Base-by-base conservation (phyloP, 768 basidiomycete species). In the Trametes cingulata region DNA sequence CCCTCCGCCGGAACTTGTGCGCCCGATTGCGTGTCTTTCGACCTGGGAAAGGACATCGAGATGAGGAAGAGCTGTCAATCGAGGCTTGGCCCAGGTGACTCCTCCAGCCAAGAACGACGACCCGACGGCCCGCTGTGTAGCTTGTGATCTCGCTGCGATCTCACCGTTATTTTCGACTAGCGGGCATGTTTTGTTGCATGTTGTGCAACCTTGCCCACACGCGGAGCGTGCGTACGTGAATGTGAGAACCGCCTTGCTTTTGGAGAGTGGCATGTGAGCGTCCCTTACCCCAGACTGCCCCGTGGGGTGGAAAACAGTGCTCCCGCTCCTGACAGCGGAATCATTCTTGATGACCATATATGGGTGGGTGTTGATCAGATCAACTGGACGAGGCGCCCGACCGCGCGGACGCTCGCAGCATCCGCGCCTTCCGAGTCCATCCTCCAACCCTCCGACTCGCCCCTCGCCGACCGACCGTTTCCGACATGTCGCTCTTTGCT, bases 301-400 rank as follows among this genome's bases (percentile, higher is more conserved):
- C 56, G 56, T 49, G 58, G 51, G 58, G 50, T 37, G 50, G 19
- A 46, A 25, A 59, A 59, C 58, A 22, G 52, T 59, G 35, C 10
- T 33, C 25, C 56, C 47, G 47, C 39, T 19, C 29, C 46, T 37
- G 8, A 25, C 20, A 3, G 47, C 58, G 52, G 58, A 41, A 60
- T 54, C 59, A 60, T 60, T 60, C 59, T 54, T 54, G 27, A 33
- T 60, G 37, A 15, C 59, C 59, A 41, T 48, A 35, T 53, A 42
- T 15, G 52, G 59, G 42, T 8, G 43, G 13, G 35, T 24, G 29
- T 33, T 47, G 56, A 50, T 57, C 54, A 45, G 50, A 52, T 50
- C 50, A 46, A 58, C 10, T 14, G 24, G 5, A 19, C 43, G 35
- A 13, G n/a, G 52, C 45, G 46, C 45, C 14, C 37, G n/a, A 41